Evolutionary conservation across 108 stramenopile species (phyloP).

Genomic region (Cylindrotheca fusiformis): DNA sequence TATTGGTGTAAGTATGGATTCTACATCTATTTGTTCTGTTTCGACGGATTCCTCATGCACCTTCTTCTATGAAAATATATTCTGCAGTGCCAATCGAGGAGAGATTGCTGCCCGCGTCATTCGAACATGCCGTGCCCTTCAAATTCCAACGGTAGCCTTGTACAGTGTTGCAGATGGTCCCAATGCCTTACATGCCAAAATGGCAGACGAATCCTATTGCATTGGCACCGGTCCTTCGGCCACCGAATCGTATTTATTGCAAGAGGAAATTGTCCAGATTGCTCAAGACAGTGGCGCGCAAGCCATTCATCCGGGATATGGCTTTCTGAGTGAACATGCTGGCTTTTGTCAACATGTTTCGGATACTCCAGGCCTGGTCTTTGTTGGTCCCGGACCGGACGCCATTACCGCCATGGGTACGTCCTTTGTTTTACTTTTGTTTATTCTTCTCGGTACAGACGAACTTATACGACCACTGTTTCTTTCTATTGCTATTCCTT

Average conservation of each 20-base stretch:
- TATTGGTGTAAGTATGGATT: too few species aligned
- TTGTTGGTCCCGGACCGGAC: slow-evolving; percentile 85
- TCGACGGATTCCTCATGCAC: too few species aligned
- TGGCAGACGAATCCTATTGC: slow-evolving; percentile 79
- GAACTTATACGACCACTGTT: too few species aligned
- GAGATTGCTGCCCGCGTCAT: slow-evolving; percentile 94
- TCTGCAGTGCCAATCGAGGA: slow-evolving; percentile 94
- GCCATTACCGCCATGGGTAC: slow-evolving; percentile 94
- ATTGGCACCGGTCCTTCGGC: slow-evolving; percentile 81
- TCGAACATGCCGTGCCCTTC: slow-evolving; percentile 70
- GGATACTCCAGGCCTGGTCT: slow-evolving; percentile 45
- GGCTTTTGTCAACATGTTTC: slow-evolving; percentile 54
- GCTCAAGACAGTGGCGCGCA: slow-evolving; percentile 67
- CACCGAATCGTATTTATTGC: slow-evolving; percentile 70
- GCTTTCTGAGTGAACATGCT: slow-evolving; percentile 83
- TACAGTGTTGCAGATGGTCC: slow-evolving; percentile 86
- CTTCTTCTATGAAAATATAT: too few species aligned
- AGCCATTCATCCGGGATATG: slow-evolving; percentile 95
- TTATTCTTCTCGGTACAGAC: too few species aligned
- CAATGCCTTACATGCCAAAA: slow-evolving; percentile 49
- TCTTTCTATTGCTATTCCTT: too few species aligned
- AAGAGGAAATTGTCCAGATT: slow-evolving; percentile 77
- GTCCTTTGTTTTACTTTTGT: too few species aligned
- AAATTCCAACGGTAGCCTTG: slow-evolving; percentile 90
- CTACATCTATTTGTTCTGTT: too few species aligned